Evolutionary conservation across 2,329 filamentous ascomycete genomes (phyloP), one percentile per base, ranked within the genome.

Genomic region (Ophiostoma sp.): DNA sequence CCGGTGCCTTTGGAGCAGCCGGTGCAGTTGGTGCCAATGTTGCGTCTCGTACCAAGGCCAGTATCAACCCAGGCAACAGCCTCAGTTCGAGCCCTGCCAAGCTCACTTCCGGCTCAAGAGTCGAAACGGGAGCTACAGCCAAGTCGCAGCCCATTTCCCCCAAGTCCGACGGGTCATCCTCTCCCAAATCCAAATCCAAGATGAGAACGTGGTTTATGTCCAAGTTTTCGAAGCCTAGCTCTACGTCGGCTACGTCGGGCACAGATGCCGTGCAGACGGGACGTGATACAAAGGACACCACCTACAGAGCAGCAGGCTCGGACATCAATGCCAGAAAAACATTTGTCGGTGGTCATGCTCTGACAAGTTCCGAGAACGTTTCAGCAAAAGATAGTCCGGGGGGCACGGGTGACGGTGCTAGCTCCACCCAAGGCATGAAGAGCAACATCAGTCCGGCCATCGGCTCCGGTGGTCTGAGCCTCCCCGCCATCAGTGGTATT

Each of bases 181-280:
- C 70, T 7, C 63, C 68, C 11, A 64, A 27, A 14, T 74, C 74
- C 0, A 75, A 75, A 6, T 73, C 67, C 40, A 77, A 77, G 63
- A 76, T 80, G 41, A 80, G 76, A 69, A 77, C 74, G 55, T 83
- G 81, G 81, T 73, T 83, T 14, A 79, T 79, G 72, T 78, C 75
- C 9, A 80, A 77, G 52, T 78, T 83, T 68, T 69, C 74, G 3
- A 76, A 77, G 6, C 73, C 75, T 0, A 73, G 76, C 0, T 72
- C 76, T 8, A 74, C 72, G 68, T 76, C 76, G 1, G 72, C 41
- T 27, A n/a, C 63, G n/a, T 38, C 52, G 4, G 40, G 9, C 7
- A 27, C 27, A 27, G 27, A 27, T 27, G 18, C 18, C 40, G 18
- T 45, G n/a, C 4, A 6, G 16, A 38, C 27, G 27, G 27, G 27